phyloP scores from a whole-genome alignment of 169 alveolate species.

The Plasmodium berghei region DNA sequence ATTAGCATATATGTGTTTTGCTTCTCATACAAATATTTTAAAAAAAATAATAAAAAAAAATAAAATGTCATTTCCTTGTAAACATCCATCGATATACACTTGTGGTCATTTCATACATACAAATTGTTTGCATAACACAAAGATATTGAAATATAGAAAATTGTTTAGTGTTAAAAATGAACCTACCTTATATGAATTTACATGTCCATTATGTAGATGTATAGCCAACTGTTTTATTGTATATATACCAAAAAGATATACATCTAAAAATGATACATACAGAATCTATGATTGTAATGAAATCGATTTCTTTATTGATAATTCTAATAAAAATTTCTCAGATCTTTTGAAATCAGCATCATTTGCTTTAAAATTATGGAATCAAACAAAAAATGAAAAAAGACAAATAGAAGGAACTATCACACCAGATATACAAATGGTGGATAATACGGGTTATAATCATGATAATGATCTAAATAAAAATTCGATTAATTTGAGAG shows the following conservation, averaged over 20 bases:
- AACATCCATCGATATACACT: slow-evolving; percentile 54
- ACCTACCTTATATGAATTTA: slow-evolving; percentile 54
- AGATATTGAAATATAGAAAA: slow-evolving; percentile 19
- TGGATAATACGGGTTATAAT: neutral
- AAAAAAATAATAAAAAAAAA: slow-evolving; percentile 65
- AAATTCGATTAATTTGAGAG: neutral
- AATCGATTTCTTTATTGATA: slow-evolving; percentile 24
- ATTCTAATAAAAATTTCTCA: slow-evolving; percentile 34
- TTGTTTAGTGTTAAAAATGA: slow-evolving; percentile 16
- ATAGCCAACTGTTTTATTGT: slow-evolving; percentile 63
- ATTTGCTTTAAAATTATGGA: too few relatives aligned
- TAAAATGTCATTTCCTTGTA: slow-evolving; percentile 68
- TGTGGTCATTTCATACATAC: slow-evolving; percentile 70
- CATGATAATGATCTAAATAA: neutral
- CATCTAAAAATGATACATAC: slow-evolving; percentile 33
- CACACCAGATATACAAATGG: too few relatives aligned
- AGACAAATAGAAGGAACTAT: too few relatives aligned
- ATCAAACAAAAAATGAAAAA: neutral
- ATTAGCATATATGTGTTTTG: slow-evolving; percentile 61
- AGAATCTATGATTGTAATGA: slow-evolving; percentile 37
- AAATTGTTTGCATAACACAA: slow-evolving; percentile 60
- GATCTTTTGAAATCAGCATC: slow-evolving; percentile 10
- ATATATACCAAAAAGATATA: slow-evolving; percentile 54
- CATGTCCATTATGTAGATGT: slow-evolving; percentile 63
- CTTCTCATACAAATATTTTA: slow-evolving; percentile 53